Percentiles rank a stretch among this genome's conserved stretches.
phyloP scores from a whole-genome alignment of 1,284 basidiomycete species.

The Leccinum subspadiceum region DNA sequence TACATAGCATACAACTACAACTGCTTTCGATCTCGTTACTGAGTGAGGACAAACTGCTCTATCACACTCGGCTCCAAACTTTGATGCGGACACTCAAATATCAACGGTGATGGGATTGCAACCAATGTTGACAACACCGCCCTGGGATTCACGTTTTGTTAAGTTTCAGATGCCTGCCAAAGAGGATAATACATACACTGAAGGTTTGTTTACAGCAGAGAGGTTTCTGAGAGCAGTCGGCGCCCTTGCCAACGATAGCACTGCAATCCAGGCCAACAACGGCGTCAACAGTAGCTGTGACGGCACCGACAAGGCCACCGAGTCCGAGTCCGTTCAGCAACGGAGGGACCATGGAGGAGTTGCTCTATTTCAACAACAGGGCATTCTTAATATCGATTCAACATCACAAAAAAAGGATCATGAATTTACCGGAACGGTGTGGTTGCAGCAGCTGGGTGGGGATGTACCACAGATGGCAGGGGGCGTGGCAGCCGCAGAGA shows the following conservation, averaged over 20 bases:
- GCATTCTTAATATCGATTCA: not conserved
- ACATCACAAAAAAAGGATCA: not conserved
- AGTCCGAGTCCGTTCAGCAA: not conserved
- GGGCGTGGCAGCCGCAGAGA: not conserved
- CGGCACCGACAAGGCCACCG: not conserved
- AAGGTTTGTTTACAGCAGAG: not conserved
- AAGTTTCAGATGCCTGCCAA: not conserved
- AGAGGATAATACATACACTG: not conserved
- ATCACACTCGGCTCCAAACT: not conserved
- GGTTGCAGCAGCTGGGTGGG: not conserved
- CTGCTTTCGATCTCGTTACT: not conserved
- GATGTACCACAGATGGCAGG: no score
- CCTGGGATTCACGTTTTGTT: not conserved
- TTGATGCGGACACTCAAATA: not conserved
- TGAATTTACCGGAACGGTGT: not conserved
- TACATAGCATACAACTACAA: no score
- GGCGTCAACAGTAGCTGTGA: not conserved
- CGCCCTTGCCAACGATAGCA: not conserved
- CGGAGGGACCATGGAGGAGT: not conserved
- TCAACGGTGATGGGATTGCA: not conserved
- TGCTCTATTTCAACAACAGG: not conserved
- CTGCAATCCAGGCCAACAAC: not conserved
- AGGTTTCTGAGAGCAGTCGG: not conserved
- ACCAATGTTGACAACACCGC: not conserved
- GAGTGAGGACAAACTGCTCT: accelerated